Evolutionary conservation across 768 basidiomycete species (phyloP).

Genomic region (Termitomyces sp.): DNA sequence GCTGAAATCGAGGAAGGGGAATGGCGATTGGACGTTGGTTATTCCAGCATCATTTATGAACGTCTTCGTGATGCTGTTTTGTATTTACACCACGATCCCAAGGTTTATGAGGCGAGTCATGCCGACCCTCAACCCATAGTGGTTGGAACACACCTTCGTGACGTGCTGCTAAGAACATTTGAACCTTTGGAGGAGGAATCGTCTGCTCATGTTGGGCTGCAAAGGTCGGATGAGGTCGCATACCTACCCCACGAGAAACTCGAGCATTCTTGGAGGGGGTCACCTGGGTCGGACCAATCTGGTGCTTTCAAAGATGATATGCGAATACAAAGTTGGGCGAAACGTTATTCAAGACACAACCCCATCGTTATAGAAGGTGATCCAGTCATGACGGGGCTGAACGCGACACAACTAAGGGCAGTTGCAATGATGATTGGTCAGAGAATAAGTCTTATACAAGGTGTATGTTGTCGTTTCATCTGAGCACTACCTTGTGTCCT

Average conservation of each 20-base stretch:
- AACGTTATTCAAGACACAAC: conserved; percentile 49
- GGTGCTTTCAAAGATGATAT: conserved; percentile 68
- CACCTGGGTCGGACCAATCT: conserved; percentile 11
- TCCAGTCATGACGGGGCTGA: conserved; percentile 59
- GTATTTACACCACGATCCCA: conserved; percentile 50
- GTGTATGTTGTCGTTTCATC: conserved; percentile 42
- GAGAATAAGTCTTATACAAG: conserved; percentile 77
- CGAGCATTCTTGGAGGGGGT: conserved; percentile 24
- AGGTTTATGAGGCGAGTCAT: conserved; percentile 26
- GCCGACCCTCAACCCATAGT: conserved; percentile 46
- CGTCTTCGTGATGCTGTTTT: conserved; percentile 67
- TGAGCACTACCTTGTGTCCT: neutral
- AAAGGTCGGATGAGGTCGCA: conserved; percentile 31
- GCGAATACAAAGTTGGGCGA: conserved; percentile 78
- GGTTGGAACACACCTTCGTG: conserved; percentile 67
- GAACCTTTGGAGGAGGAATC: conserved; percentile 22
- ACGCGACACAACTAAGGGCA: conserved; percentile 72
- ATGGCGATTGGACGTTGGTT: conserved; percentile 71
- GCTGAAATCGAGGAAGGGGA: conserved; percentile 34
- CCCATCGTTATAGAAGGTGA: conserved; percentile 76
- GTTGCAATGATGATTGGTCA: conserved; percentile 85
- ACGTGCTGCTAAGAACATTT: conserved; percentile 62
- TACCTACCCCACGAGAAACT: conserved; percentile 31
- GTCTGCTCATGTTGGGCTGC: conserved; percentile 27
- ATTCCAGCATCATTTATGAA: conserved; percentile 56